Percentiles rank a stretch among this genome's conserved stretches.
These are phyloP conservation scores for Podaxis carcinomalis DNA, from an alignment of 768 basidiomycete genomes.

Conservation along the genomic window DNA sequence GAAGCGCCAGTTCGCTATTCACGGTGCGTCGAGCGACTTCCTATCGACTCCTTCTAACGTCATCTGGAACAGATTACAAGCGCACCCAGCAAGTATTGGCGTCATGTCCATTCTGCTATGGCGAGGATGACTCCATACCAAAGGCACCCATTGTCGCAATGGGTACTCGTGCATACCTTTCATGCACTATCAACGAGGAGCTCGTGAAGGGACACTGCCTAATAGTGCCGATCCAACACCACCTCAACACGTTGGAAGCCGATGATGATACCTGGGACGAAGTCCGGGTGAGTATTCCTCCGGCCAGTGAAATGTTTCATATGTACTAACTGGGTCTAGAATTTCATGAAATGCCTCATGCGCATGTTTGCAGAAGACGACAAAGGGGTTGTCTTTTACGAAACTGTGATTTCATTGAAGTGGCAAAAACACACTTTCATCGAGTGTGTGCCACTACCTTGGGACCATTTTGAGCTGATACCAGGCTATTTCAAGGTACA, in stretches of 20 bases:
- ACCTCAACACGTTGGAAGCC: slow-evolving; percentile 84
- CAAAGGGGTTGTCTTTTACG: slow-evolving; percentile 93
- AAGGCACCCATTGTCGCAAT: slow-evolving; percentile 86
- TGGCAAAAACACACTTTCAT: slow-evolving; percentile 90
- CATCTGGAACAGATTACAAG: slow-evolving; percentile 70
- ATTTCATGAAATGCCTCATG: slow-evolving; percentile 92
- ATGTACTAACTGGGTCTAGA: slow-evolving; percentile 30
- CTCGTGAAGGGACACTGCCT: slow-evolving; percentile 90
- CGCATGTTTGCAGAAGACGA: slow-evolving; percentile 91
- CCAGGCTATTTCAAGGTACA: slow-evolving; percentile 90
- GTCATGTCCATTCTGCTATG: slow-evolving; percentile 83
- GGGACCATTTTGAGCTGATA: slow-evolving; percentile 80
- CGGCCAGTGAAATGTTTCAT: not conserved
- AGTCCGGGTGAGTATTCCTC: slow-evolving; percentile 63
- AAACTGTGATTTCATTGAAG: slow-evolving; percentile 85
- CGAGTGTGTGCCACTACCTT: slow-evolving; percentile 90
- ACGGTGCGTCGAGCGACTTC: slow-evolving; percentile 49
- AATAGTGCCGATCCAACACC: slow-evolving; percentile 95
- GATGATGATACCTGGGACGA: slow-evolving; percentile 99
- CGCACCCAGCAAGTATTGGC: slow-evolving; percentile 88
- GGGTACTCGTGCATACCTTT: slow-evolving; percentile 89
- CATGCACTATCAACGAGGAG: slow-evolving; percentile 83
- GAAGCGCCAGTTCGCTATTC: slow-evolving; percentile 95
- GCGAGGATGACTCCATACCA: slow-evolving; percentile 88
- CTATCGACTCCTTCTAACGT: not conserved